These are phyloP conservation scores for Cairneyella variabilis DNA, from an alignment of 495 filamentous ascomycete genomes.

Conservation along the genomic window DNA sequence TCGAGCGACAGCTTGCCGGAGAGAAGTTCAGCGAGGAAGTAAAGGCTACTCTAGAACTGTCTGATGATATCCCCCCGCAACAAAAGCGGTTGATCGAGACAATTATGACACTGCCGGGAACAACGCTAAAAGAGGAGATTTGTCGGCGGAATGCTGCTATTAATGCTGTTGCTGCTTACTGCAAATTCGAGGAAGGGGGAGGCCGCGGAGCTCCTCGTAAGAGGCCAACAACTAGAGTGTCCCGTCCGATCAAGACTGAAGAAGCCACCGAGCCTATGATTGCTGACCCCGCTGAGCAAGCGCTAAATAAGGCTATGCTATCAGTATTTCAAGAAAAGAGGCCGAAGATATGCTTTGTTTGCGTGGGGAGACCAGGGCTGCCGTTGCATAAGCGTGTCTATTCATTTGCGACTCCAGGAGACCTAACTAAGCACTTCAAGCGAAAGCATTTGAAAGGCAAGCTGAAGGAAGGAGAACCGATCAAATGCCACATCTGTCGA, in stretches of 20 bases:
- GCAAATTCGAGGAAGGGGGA: slow-evolving; percentile 28
- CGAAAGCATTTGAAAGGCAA: slow-evolving; percentile 33
- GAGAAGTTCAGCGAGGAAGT: slow-evolving; percentile 13
- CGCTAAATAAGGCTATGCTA: slow-evolving; percentile 27
- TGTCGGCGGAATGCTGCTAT: slow-evolving; percentile 15
- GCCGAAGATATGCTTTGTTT: slow-evolving; percentile 35
- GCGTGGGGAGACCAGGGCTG: slow-evolving; percentile 29
- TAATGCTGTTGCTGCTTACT: slow-evolving; percentile 28
- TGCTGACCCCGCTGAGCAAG: slow-evolving; percentile 14
- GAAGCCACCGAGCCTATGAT: slow-evolving; percentile 8
- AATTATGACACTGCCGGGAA: slow-evolving; percentile 19
- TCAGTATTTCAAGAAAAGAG: slow-evolving; percentile 29
- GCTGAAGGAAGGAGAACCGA: slow-evolving; percentile 18
- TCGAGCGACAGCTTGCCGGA: slow-evolving; percentile 28
- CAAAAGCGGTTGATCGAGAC: slow-evolving; percentile 12
- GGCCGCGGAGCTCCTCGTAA: slow-evolving; percentile 20
- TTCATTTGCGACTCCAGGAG: slow-evolving; percentile 28
- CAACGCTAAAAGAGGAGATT: slow-evolving; percentile 13
- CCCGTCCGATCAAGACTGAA: slow-evolving; percentile 4
- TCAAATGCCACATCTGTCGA: slow-evolving; percentile 14
- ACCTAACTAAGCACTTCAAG: slow-evolving; percentile 39
- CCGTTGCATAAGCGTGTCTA: slow-evolving; percentile 26
- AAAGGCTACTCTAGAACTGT: slow-evolving; percentile 6
- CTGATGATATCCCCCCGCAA: slow-evolving; percentile 13
- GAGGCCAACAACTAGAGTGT: slow-evolving; percentile 20